Evolutionary conservation across 2,329 filamentous ascomycete genomes (phyloP), one percentile per base, ranked within the genome.

Genomic region (Whalleya microplaca): DNA sequence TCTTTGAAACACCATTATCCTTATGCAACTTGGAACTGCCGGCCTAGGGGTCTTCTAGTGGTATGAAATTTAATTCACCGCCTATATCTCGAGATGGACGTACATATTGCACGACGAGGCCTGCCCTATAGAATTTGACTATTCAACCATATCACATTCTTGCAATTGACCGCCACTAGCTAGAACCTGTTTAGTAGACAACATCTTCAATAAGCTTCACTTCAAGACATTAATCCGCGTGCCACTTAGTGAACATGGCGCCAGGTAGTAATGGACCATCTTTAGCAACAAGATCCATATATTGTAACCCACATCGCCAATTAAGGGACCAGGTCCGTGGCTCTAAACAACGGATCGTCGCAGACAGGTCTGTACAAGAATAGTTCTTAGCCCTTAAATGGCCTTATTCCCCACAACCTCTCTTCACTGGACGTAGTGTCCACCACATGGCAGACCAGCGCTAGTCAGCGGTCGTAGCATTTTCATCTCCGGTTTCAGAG

Each of bases 341-440:
- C 43, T 48, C 45, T 50, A 29, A 58, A 59, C 32, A 51, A 47
- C 49, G 14, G 45, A 53, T 53, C 48, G 32, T 51, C 47, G 49
- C 49, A 37, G 48, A 45, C 51, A 37, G 32, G 23, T 49, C 40
- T n/a, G 21, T 48, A 21, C 45, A 57, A 53, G 32, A 49, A 21
- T 21, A 44, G 37, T 32, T 49, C 32, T 41, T 18, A 27, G 42
- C 12, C 12, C 27, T 29, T 29, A n/a, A 37, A 29, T 61, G 55
- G 52, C 40, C 58, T 63, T 46, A 58, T 61, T 63, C 60, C 60
- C 58, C 60, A 63, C 55, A 50, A 53, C 50, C 46, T 41, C 41
- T 57, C 20, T 27, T 51, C 48, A 55, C 53, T 54, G 56, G 45
- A 18, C 21, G 45, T 37, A 10, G 47, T 53, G 54, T 48, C 43